Evolutionary conservation across 805 yeast species (phyloP).

Genomic region (Zygosaccharomyces gambellarensis): DNA sequence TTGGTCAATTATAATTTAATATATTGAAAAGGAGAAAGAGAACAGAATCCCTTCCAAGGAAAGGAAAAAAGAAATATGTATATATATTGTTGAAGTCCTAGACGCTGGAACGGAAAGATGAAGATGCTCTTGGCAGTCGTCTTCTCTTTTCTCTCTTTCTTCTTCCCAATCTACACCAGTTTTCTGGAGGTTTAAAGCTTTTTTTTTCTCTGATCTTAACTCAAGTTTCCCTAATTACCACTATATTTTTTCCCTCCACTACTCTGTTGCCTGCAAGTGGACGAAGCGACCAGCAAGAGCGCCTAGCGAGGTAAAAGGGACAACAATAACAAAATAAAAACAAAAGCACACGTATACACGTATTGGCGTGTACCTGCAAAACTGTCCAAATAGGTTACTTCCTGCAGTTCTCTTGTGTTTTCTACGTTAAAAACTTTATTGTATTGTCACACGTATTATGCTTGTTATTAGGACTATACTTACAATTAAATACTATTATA

Average conservation of each 20-base stretch:
- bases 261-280: not conserved
- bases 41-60: not conserved
- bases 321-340: not conserved
- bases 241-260: not conserved
- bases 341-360: not conserved
- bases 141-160: not conserved
- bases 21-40: not conserved
- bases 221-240: conserved; percentile 3
- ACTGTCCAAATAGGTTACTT: not conserved
- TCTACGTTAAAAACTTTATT: not conserved
- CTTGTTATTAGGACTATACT: not conserved
- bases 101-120: too few species aligned
- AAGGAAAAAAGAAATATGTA: not conserved
- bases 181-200: conserved; percentile 1
- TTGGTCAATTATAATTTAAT: not conserved
- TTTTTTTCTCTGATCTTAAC: not conserved
- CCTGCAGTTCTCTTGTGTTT: too few species aligned
- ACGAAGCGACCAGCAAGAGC: conserved; percentile 1
- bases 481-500: not conserved
- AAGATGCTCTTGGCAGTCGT: too few species aligned
- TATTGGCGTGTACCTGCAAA: not conserved
- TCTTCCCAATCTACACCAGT: not conserved
- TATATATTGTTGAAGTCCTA: too few species aligned
- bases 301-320: not conserved
- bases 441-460: not conserved